Conservation (phyloP, 768 basidiomycete genomes). For the Termitomyces sp. region DNA sequence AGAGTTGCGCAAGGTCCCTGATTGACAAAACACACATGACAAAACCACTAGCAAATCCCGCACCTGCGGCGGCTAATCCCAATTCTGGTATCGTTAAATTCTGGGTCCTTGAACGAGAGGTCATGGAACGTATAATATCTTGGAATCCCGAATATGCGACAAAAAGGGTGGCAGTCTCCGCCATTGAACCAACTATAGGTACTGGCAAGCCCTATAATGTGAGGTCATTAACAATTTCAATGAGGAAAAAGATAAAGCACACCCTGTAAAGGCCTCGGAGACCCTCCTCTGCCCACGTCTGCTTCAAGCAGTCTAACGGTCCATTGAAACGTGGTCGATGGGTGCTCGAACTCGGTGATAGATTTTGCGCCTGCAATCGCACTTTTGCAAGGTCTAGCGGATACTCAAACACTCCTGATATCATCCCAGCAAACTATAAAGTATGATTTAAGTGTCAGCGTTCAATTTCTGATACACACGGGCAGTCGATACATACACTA, state of each 20-base stretch:
- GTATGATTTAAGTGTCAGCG: neutral
- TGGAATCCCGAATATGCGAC: constrained; percentile 81
- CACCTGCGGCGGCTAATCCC: constrained; percentile 78
- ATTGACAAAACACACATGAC: constrained; percentile 55
- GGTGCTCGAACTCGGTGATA: constrained; percentile 40
- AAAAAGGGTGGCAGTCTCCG: constrained; percentile 89
- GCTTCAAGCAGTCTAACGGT: constrained; percentile 81
- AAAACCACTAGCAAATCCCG: constrained; percentile 85
- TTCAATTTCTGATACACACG: neutral
- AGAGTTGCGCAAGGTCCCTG: neutral
- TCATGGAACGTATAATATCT: constrained; percentile 43
- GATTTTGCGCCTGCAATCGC: constrained; percentile 81
- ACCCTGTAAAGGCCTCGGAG: constrained; percentile 84
- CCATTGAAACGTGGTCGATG: constrained; percentile 61
- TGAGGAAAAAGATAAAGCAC: constrained; percentile 20
- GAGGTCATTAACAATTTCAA: neutral
- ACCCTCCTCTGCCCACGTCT: constrained; percentile 82
- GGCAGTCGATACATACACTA: constrained; percentile 28
- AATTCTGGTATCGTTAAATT: constrained; percentile 65
- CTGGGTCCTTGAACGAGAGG: constrained; percentile 28
- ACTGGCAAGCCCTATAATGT: constrained; percentile 82
- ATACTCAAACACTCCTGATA: constrained; percentile 84
- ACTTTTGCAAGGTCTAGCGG: constrained; percentile 94
- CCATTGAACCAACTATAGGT: constrained; percentile 89
- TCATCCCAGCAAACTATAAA: constrained; percentile 70